Conservation (phyloP, 2,329 filamentous ascomycete species). For the Aspergillus felis region DNA sequence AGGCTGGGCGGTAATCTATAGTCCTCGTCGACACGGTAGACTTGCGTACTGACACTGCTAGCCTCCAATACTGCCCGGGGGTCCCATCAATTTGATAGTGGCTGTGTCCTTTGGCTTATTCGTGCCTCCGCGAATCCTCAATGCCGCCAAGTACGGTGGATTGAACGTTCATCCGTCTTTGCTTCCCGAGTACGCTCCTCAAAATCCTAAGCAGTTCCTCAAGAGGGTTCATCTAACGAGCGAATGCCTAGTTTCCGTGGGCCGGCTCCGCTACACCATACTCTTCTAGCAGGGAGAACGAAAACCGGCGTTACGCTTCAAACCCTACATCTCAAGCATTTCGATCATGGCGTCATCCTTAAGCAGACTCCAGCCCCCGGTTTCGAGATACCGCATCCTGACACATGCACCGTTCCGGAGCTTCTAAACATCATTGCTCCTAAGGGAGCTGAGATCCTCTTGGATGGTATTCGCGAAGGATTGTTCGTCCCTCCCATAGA, state of each 20-base stretch:
- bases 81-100: slow-evolving; percentile 69
- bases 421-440: slow-evolving; percentile 57
- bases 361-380: slow-evolving; percentile 62
- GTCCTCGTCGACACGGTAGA: not conserved
- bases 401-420: slow-evolving; percentile 44
- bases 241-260: slow-evolving; percentile 63
- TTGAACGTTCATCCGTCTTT: slow-evolving; percentile 92
- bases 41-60: slow-evolving; percentile 29
- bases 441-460: slow-evolving; percentile 67
- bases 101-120: slow-evolving; percentile 94
- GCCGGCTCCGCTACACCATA: slow-evolving; percentile 79
- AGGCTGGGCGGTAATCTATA: slow-evolving; percentile 64
- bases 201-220: not conserved
- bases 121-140: slow-evolving; percentile 72
- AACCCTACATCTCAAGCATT: slow-evolving; percentile 70
- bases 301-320: slow-evolving; percentile 78
- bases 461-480: slow-evolving; percentile 58
- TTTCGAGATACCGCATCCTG: slow-evolving; percentile 47
- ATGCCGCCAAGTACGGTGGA: slow-evolving; percentile 71
- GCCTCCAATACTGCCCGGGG: slow-evolving; percentile 49
- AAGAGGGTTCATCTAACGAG: not conserved
- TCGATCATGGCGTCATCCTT: slow-evolving; percentile 76
- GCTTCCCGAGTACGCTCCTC: slow-evolving; percentile 65
- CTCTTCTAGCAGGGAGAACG: slow-evolving; percentile 61
- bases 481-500: slow-evolving; percentile 63